Conservation (phyloP, 192 early-diverging fungal genomes). For the Allomyces arbusculus region DNA sequence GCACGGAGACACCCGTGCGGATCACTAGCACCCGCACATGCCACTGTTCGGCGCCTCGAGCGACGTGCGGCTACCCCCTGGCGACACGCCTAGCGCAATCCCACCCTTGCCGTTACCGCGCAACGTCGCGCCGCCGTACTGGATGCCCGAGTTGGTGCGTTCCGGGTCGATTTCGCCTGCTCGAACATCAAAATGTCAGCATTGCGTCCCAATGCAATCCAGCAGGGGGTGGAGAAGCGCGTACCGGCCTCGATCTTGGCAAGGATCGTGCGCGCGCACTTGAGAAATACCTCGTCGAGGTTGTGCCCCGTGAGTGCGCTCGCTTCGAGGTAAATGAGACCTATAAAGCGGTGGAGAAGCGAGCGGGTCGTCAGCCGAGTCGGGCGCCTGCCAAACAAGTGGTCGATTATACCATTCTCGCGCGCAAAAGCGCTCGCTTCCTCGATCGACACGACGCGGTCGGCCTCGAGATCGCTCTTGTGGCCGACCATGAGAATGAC, state of each 20-base stretch:
- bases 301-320: background rate
- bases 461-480: slow-evolving; percentile 32
- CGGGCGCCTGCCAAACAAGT: no score
- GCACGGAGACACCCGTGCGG: no score
- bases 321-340: background rate
- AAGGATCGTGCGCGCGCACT: background rate
- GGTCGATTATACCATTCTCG: slow-evolving; percentile 14
- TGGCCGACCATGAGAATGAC: slow-evolving; percentile 53
- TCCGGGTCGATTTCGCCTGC: background rate
- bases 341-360: background rate
- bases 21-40: no score
- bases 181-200: background rate
- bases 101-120: no score
- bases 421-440: slow-evolving; percentile 32
- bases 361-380: no score
- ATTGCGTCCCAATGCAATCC: background rate
- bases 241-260: background rate
- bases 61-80: no score
- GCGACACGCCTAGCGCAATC: no score
- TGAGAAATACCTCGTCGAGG: background rate
- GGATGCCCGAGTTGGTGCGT: background rate
- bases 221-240: background rate
- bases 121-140: background rate
- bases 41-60: no score
- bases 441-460: slow-evolving; percentile 25